Percentiles rank a stretch among this genome's conserved stretches.
Evolutionary conservation across 345 rosid genomes (phyloP).

Genomic region (Linum trigynum): DNA sequence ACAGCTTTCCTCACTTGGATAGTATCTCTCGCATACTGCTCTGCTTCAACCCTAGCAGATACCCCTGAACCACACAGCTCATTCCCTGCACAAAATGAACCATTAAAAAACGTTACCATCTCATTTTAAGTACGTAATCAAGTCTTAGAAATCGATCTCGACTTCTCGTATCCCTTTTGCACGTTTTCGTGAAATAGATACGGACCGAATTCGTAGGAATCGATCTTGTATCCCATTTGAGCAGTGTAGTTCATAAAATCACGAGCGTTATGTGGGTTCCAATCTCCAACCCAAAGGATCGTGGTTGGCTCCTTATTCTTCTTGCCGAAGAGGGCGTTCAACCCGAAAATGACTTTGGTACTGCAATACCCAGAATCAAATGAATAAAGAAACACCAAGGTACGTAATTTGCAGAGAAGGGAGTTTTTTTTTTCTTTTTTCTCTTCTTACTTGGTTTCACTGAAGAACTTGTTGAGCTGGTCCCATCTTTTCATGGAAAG

Average conservation of each 20-base stretch:
- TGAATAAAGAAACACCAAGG: neutral
- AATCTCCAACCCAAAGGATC: constrained; percentile 30
- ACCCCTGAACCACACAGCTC: constrained; percentile 47
- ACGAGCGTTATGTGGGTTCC: constrained; percentile 34
- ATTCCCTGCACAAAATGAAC: constrained; percentile 28
- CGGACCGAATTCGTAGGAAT: constrained; percentile 52
- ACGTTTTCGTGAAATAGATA: neutral
- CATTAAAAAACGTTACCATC: neutral
- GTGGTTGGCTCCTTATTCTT: constrained; percentile 2
- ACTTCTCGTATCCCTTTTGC: neutral
- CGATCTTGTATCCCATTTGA: constrained; percentile 43
- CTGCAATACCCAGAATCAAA: constrained; percentile 13
- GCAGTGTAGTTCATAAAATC: constrained; percentile 40
- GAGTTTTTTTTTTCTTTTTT: no score
- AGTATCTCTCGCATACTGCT: constrained; percentile 35
- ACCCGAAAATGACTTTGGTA: constrained; percentile 32
- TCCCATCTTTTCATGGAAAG: constrained; percentile 50
- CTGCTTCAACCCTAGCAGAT: constrained; percentile 27
- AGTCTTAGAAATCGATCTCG: no score
- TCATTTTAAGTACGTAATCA: no score
- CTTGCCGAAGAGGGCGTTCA: constrained; percentile 45
- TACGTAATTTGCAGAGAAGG: neutral
- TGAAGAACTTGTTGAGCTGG: constrained; percentile 29
- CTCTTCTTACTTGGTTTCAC: constrained; percentile 41
- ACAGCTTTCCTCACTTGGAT: constrained; percentile 25